Base-by-base conservation (phyloP, 805 yeast species). In the Candida boleticola region DNA sequence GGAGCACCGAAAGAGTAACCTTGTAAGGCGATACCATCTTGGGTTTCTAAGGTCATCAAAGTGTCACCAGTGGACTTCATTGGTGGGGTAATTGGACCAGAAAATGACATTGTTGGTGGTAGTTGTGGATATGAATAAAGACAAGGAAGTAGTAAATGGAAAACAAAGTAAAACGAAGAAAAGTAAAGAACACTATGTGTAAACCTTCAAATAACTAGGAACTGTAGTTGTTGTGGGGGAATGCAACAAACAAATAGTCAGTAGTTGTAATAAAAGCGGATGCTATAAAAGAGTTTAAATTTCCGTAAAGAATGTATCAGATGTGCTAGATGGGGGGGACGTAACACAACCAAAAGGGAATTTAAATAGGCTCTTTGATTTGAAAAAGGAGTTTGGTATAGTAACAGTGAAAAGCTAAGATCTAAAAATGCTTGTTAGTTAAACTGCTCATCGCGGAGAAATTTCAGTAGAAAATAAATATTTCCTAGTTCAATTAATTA, bases 1-100 rank as follows among this genome's bases (percentile, higher is more conserved):
- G 83, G 83, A 42, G 98, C 96, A 76, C 99, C 99, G 58, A 93
- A 93, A 17, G 98, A 92, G 73, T 85, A 89, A 70, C 99, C 99
- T 69, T 89, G 93, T 55, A 92, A 76, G 44, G 83, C 79, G 49
- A 81, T 66, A 53, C 97, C 97, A 64, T 87, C 89, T 55, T 85
- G 85, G 54, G 93, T 79, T 69, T 90, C 96, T 63, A 90, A 80
- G 46, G 95, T 83, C 77, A 88, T 80, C 66, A 89, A 71, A 54
- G 84, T 82, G 73, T 87, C 89, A 54, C 88, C 88, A 45, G 83
- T 80, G 42, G 89, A 73, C 57, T 85, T 85, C 82, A 89, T 79
- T 52, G 96, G 93, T 41, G 96, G 96, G 54, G 95, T 77, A 60
- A 89, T 87, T 42, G 97, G 96, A 57, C 82, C 80, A 52, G 89